A percentile compares a stretch with the other conserved stretches of the same genome.
phyloP scores from a whole-genome alignment of 345 rosid species.

The Sapria himalayana region DNA sequence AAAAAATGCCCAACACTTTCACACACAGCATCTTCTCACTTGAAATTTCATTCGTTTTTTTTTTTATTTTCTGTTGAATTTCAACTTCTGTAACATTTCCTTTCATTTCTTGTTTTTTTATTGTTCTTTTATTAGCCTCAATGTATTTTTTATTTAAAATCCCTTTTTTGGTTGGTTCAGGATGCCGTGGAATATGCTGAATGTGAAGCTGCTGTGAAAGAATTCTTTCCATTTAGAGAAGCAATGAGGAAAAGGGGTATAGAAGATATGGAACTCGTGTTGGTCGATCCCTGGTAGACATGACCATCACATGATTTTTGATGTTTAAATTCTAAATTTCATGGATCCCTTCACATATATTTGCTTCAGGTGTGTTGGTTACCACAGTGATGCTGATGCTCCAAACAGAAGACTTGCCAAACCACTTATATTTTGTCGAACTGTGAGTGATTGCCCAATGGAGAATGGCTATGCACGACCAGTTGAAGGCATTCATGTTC shows the following conservation, averaged over 20 bases:
- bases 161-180: slow-evolving; percentile 13
- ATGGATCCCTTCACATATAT: slow-evolving; percentile 1
- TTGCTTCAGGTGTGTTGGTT: slow-evolving; percentile 62
- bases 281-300: slow-evolving; percentile 75
- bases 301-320: no score
- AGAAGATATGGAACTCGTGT: slow-evolving; percentile 81
- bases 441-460: slow-evolving; percentile 86
- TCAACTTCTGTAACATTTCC: no score
- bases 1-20: no score
- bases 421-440: slow-evolving; percentile 80
- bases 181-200: slow-evolving; percentile 80
- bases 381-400: slow-evolving; percentile 59
- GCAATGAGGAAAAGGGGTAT: slow-evolving; percentile 88
- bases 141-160: neutral
- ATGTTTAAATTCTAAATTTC: no score
- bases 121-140: no score
- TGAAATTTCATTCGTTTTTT: no score
- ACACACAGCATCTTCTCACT: no score
- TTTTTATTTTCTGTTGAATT: no score
- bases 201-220: slow-evolving; percentile 83
- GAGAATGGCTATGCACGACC: slow-evolving; percentile 96
- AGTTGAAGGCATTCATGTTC: slow-evolving; percentile 68
- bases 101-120: no score
- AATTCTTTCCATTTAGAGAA: slow-evolving; percentile 51
- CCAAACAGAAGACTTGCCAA: slow-evolving; percentile 76